A percentile compares a stretch with the other conserved stretches of the same genome.
Evolutionary conservation across 192 early-diverging fungal genomes (phyloP).

Genomic region (Funneliformis mosseae): DNA sequence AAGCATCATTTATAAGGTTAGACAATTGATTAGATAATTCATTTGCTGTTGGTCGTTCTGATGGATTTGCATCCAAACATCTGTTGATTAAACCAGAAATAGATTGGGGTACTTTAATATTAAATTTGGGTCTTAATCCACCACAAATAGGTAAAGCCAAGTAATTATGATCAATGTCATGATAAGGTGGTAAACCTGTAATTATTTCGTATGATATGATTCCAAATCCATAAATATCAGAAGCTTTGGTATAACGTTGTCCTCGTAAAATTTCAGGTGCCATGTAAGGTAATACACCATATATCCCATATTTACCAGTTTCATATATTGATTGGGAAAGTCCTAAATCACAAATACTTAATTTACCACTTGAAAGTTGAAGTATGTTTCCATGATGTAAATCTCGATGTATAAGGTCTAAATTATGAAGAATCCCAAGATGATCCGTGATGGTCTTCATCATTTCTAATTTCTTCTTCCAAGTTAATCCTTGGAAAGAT

Average conservation of each 20-base stretch:
- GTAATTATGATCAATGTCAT: neutral
- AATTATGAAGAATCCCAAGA: neutral
- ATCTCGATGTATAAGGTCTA: neutral
- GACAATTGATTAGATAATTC: too few relatives aligned
- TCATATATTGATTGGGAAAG: too few relatives aligned
- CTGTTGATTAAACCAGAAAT: too few relatives aligned
- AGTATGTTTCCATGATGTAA: conserved; percentile 24
- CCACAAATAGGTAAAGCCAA: too few relatives aligned
- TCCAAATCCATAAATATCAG: conserved; percentile 31
- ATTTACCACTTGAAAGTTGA: neutral
- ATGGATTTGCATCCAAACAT: too few relatives aligned
- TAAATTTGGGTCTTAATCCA: too few relatives aligned
- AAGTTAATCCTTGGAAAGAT: neutral
- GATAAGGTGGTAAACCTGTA: neutral
- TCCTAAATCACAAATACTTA: too few relatives aligned
- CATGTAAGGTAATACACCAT: conserved; percentile 26
- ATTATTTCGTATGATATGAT: neutral
- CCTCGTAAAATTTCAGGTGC: conserved; percentile 26
- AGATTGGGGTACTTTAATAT: too few relatives aligned
- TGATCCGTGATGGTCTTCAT: neutral
- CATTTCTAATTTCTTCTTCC: neutral
- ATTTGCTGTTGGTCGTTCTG: too few relatives aligned
- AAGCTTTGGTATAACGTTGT: conserved; percentile 10
- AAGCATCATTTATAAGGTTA: too few relatives aligned
- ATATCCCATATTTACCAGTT: neutral